A percentile compares a stretch with the other conserved stretches of the same genome.
These are phyloP conservation scores for Crithidia acanthocephali DNA, from an alignment of 208 protist species.

Conservation along the genomic window DNA sequence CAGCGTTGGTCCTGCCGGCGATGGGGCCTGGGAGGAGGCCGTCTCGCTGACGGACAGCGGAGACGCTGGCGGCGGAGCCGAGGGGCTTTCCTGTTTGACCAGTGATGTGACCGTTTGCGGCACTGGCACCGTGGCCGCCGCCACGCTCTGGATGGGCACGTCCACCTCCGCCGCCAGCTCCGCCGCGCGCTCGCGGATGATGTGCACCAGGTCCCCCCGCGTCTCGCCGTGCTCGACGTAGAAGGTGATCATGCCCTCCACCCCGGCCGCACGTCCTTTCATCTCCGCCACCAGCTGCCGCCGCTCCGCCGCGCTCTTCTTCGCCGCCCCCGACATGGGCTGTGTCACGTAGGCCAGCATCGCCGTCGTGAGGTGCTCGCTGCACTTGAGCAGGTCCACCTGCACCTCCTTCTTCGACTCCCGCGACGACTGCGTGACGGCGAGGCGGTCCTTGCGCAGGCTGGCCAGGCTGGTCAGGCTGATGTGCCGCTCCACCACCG, in stretches of 20 bases:
- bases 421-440: conserved; percentile 79
- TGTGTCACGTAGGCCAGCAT: conserved; percentile 54
- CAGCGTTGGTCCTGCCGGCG: not conserved
- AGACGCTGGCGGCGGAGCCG: not conserved
- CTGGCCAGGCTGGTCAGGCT: conserved; percentile 67
- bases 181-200: conserved; percentile 29
- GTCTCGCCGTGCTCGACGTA: conserved; percentile 34
- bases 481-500: conserved; percentile 78
- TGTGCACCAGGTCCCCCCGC: conserved; percentile 36
- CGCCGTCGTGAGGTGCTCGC: conserved; percentile 59
- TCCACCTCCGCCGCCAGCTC: conserved; percentile 41
- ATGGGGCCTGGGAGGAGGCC: not conserved
- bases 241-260: conserved; percentile 36
- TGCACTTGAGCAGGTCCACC: conserved; percentile 61
- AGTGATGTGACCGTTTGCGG: not conserved
- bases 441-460: conserved; percentile 67
- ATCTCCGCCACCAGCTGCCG: conserved; percentile 35
- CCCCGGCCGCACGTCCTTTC: conserved; percentile 26
- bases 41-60: not conserved
- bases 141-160: conserved; percentile 24
- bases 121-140: conserved; percentile 20
- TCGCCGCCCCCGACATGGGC: conserved; percentile 56
- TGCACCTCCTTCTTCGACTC: conserved; percentile 89
- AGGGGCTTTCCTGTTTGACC: not conserved
- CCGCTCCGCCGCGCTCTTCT: conserved; percentile 42